Conservation (phyloP, 2,329 filamentous ascomycete species). For the Pseudogymnoascus sp. region DNA sequence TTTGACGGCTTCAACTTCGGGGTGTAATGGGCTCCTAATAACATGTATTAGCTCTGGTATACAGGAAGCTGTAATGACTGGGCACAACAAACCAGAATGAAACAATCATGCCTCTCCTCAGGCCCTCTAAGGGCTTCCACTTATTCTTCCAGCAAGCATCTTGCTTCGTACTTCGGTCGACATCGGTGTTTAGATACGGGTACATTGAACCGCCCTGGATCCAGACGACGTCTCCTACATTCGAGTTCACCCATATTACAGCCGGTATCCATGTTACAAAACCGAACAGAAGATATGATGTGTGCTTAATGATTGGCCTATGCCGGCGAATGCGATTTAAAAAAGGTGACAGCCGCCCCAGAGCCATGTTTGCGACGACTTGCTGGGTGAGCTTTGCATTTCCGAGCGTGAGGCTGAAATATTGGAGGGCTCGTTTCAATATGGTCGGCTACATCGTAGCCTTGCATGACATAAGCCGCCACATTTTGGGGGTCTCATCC, state of each 20-base stretch:
- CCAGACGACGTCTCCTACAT: conserved; percentile 49
- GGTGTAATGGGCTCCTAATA: conserved; percentile 59
- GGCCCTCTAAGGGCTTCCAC: conserved; percentile 45
- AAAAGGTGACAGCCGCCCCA: conserved; percentile 18
- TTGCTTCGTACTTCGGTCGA: conserved; percentile 43
- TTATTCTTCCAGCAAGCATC: conserved; percentile 55
- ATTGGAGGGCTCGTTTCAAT: background rate
- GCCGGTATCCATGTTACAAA: conserved; percentile 55
- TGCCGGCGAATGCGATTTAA: conserved; percentile 13
- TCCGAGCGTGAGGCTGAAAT: background rate
- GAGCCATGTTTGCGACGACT: background rate
- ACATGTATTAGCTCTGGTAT: background rate
- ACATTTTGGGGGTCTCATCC: background rate
- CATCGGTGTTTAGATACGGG: conserved; percentile 63
- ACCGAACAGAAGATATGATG: conserved; percentile 41
- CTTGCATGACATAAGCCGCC: conserved; percentile 11
- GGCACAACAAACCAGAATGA: conserved; percentile 49
- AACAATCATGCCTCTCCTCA: conserved; percentile 67
- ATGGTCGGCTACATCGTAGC: conserved; percentile 6
- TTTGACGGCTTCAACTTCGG: conserved; percentile 67
- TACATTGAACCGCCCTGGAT: conserved; percentile 66
- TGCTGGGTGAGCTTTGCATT: background rate
- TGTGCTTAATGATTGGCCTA: conserved; percentile 22
- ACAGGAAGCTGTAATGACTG: background rate
- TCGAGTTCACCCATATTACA: conserved; percentile 51